Evolutionary conservation across 331 rosid genomes (phyloP).

Genomic region (Arachis monticola): DNA sequence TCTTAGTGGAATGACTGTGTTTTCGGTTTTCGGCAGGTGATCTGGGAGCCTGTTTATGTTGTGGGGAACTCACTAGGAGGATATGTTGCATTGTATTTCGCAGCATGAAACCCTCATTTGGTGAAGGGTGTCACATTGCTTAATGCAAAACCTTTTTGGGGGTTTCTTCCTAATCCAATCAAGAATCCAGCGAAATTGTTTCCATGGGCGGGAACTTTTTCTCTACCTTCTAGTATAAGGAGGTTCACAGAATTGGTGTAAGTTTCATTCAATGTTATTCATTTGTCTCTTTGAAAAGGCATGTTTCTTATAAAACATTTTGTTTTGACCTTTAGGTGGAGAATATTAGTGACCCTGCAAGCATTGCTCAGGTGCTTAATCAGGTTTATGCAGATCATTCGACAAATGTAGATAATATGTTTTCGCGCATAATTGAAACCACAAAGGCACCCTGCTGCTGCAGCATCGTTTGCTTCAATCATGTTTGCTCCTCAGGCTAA

Average conservation of each 20-base stretch:
- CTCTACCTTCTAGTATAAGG: conserved; percentile 75
- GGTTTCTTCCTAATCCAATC: conserved; percentile 77
- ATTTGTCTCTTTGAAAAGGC: too few relatives aligned
- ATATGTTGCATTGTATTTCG: conserved; percentile 86
- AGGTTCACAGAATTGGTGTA: conserved; percentile 75
- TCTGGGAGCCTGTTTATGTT: conserved; percentile 91
- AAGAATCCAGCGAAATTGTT: conserved; percentile 78
- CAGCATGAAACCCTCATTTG: conserved; percentile 81
- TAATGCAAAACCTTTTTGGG: conserved; percentile 98
- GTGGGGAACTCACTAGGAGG: conserved; percentile 97
- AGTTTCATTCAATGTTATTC: conserved; percentile 23
- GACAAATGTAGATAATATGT: conserved; percentile 65
- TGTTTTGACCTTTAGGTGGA: conserved; percentile 58
- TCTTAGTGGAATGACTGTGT: neutral
- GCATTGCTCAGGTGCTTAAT: conserved; percentile 75
- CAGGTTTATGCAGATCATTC: conserved; percentile 82
- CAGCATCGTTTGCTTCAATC: too few relatives aligned
- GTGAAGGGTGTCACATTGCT: conserved; percentile 94
- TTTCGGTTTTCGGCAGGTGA: conserved; percentile 58
- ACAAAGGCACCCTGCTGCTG: conserved; percentile 62
- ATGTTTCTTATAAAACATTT: too few relatives aligned
- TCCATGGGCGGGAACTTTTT: conserved; percentile 88
- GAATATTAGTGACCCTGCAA: conserved; percentile 84
- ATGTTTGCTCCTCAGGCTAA: conserved; percentile 73
- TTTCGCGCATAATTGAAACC: conserved; percentile 62